Percentiles rank a stretch among this genome's conserved stretches.
Conservation (phyloP, 495 filamentous ascomycete species). For the Trichocladium uniseriatum region DNA sequence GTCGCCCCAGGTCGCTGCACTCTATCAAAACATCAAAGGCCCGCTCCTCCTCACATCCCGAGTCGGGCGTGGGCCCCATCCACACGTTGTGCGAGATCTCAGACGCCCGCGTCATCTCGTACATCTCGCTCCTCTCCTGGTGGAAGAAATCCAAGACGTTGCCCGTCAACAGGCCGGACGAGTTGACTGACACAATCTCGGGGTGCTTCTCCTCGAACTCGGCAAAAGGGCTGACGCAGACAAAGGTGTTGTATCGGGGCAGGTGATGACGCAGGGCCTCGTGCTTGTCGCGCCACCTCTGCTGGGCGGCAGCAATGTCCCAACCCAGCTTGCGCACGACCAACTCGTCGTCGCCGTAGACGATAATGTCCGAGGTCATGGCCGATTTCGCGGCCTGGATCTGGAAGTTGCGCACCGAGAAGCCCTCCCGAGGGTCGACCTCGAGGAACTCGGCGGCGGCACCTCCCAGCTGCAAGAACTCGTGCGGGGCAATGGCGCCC, state of each 20-base stretch:
- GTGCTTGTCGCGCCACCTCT: slow-evolving; percentile 58
- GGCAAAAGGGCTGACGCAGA: slow-evolving; percentile 55
- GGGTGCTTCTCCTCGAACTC: slow-evolving; percentile 65
- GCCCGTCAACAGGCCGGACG: slow-evolving; percentile 61
- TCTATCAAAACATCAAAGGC: slow-evolving; percentile 72
- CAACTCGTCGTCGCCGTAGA: slow-evolving; percentile 68
- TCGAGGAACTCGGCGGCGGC: slow-evolving; percentile 52
- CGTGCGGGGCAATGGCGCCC: slow-evolving; percentile 70
- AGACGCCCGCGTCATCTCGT: slow-evolving; percentile 77
- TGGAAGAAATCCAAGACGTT: slow-evolving; percentile 85
- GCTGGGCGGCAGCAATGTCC: slow-evolving; percentile 65
- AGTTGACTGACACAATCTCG: slow-evolving; percentile 64
- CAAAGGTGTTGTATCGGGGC: slow-evolving; percentile 75
- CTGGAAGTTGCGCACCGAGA: slow-evolving; percentile 86
- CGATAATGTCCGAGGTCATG: slow-evolving; percentile 78
- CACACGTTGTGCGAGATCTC: slow-evolving; percentile 85
- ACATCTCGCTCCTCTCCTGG: slow-evolving; percentile 87
- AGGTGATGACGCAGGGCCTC: slow-evolving; percentile 44
- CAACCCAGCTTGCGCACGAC: slow-evolving; percentile 59
- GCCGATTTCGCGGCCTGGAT: slow-evolving; percentile 89
- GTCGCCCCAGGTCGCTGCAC: slow-evolving; percentile 69
- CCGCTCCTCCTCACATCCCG: slow-evolving; percentile 32
- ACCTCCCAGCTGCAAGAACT: slow-evolving; percentile 50
- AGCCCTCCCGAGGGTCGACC: slow-evolving; percentile 75
- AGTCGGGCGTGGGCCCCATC: slow-evolving; percentile 81